Evolutionary conservation across 768 basidiomycete genomes (phyloP).

Genomic region (Naematelia aurantialba): DNA sequence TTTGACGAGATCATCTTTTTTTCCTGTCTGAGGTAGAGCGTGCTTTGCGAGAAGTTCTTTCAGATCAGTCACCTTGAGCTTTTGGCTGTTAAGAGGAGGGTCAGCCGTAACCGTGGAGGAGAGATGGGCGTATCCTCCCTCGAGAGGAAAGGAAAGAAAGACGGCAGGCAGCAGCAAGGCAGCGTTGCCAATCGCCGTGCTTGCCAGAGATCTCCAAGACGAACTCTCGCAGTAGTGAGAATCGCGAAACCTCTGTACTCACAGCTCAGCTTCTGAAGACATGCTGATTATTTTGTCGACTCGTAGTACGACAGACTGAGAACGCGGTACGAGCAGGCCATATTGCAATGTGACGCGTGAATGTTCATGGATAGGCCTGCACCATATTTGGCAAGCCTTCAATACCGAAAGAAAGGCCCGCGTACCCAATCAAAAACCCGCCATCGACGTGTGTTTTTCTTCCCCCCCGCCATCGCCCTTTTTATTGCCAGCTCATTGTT

Average conservation of each 20-base stretch:
- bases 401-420: not conserved
- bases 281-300: too few relatives aligned
- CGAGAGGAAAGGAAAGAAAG: not conserved
- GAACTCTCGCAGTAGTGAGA: too few relatives aligned
- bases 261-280: slow-evolving; percentile 5
- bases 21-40: slow-evolving; percentile 32
- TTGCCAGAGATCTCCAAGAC: too few relatives aligned
- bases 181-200: too few relatives aligned
- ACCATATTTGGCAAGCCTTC: not conserved
- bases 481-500: slow-evolving; percentile 5
- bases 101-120: not conserved
- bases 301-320: not conserved
- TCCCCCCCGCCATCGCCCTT: not conserved
- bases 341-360: not conserved
- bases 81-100: slow-evolving; percentile 27
- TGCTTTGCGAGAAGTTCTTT: slow-evolving; percentile 43
- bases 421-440: not conserved
- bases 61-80: slow-evolving; percentile 43
- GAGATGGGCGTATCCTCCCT: not conserved
- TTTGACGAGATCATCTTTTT: slow-evolving; percentile 45
- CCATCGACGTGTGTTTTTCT: not conserved
- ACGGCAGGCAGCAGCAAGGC: too few relatives aligned
- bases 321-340: not conserved
- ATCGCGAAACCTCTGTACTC: too few relatives aligned
- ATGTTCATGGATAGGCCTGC: not conserved